Evolutionary conservation across 2,329 filamentous ascomycete species (phyloP), one percentile per base, ranked within the genome.

Genomic region (Beauveria bassiana): DNA sequence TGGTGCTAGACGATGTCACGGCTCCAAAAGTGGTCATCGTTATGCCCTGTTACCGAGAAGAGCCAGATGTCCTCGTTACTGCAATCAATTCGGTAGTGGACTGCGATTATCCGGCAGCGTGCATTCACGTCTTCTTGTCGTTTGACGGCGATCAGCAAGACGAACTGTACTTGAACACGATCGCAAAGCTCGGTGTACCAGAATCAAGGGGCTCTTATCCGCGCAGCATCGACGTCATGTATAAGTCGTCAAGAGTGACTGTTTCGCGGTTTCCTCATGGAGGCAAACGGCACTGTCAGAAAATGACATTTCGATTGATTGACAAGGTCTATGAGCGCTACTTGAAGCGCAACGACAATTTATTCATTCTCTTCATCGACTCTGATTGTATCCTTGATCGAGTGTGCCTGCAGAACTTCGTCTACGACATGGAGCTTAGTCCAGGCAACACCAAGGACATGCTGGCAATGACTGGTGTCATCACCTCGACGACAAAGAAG

Each of bases 371-470:
- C 12, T 98, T 98, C 76, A 97, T 98, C 71, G 93, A 98, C 76
- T 97, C 93, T 0, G 93, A 98, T 72, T 98, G 95, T 74, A 95
- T 97, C 64, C 79, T 98, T 55, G 93, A 98, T 77, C 85, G 86
- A 62, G 86, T 93, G 46, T 98, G 93, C 72, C 84, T 98, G 63
- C 93, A 97, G 72, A 98, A 97, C 73, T 98, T 98, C 75, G 90
- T 98, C 78, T 97, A 95, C 74, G 93, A 98, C 72, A 98, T 98
- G 95, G 92, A 98, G 74, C 80, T 98, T 64, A 96, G 93, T 73
- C 93, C 93, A 1, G 93, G 93, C 60, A 96, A 93, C 76, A 86
- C 90, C 70, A 86, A 87, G 70, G 91, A 96, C 72, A 97, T 96
- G 91, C 81, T 98, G 70, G 93, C 93, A 59, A 97, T 97, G 91